Evolutionary conservation across 192 early-diverging fungal species (phyloP).

Genomic region (Rhizophagus prolifer): DNA sequence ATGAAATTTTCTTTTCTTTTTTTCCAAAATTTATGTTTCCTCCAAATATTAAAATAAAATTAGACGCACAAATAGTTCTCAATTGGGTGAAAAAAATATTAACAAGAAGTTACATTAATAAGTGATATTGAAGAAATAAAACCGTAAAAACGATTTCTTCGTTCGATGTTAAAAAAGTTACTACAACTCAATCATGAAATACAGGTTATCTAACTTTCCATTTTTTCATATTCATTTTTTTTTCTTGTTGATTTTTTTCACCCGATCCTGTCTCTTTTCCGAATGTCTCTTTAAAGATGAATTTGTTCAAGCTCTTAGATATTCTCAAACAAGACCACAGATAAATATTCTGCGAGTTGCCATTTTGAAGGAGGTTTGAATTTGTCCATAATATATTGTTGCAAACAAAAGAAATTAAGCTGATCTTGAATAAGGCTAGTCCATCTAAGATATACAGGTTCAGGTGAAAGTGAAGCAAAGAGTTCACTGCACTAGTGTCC

Average conservation of each 20-base stretch:
- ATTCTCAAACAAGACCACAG: constrained; percentile 19
- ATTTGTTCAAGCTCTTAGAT: not conserved
- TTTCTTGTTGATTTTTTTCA: no score
- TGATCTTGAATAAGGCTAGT: constrained; percentile 31
- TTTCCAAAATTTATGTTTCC: not conserved
- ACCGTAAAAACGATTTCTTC: no score
- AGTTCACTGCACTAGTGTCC: not conserved
- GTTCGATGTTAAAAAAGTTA: no score
- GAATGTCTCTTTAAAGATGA: not conserved
- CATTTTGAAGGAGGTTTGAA: constrained; percentile 31
- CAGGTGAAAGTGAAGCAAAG: constrained; percentile 21
- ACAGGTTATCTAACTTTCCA: no score
- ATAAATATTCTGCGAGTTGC: constrained; percentile 31
- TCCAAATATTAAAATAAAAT: not conserved
- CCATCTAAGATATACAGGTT: constrained; percentile 25
- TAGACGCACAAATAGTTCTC: not conserved
- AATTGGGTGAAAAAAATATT: not conserved
- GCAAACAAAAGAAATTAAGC: constrained; percentile 26
- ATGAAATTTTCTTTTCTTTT: not conserved
- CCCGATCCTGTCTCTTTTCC: not conserved
- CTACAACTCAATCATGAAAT: no score
- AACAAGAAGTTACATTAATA: not conserved
- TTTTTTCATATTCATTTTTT: no score
- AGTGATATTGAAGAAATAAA: no score
- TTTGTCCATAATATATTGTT: constrained; percentile 30